Percentiles rank a stretch among this genome's conserved stretches.
Conservation (phyloP, 305 asterid genomes). For the Petunia hybrid region DNA sequence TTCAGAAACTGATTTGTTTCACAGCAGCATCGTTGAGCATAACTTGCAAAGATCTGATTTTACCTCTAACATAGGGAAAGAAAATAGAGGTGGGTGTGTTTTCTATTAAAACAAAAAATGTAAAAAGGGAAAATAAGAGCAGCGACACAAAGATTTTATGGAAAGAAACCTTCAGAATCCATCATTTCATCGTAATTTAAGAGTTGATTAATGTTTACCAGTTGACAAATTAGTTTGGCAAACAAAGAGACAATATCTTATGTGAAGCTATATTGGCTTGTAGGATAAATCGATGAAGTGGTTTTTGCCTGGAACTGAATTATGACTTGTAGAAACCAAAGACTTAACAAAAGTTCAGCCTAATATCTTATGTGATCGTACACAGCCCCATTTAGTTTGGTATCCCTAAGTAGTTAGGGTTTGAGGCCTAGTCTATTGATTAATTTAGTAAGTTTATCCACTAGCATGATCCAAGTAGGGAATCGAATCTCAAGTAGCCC, state of each 20-base stretch:
- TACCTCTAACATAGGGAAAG: background rate
- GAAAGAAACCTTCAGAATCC: background rate
- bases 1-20: background rate
- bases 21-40: conserved; percentile 5
- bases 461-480: conserved; percentile 15
- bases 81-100: background rate
- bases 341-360: background rate
- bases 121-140: conserved; percentile 12
- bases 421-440: background rate
- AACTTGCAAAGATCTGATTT: background rate
- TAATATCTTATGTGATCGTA: background rate
- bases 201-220: background rate
- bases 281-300: conserved; percentile 6
- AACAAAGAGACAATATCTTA: background rate
- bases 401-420: background rate
- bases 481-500: conserved; percentile 37
- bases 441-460: background rate
- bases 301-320: background rate
- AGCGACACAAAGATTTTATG: background rate
- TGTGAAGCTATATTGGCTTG: background rate
- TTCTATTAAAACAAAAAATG: conserved; percentile 8
- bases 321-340: conserved; percentile 4
- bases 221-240: background rate
- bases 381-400: background rate
- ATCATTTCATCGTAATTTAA: background rate